Evolutionary conservation across 2,329 filamentous ascomycete genomes (phyloP).

Genomic region (Cryphonectria parasitica): DNA sequence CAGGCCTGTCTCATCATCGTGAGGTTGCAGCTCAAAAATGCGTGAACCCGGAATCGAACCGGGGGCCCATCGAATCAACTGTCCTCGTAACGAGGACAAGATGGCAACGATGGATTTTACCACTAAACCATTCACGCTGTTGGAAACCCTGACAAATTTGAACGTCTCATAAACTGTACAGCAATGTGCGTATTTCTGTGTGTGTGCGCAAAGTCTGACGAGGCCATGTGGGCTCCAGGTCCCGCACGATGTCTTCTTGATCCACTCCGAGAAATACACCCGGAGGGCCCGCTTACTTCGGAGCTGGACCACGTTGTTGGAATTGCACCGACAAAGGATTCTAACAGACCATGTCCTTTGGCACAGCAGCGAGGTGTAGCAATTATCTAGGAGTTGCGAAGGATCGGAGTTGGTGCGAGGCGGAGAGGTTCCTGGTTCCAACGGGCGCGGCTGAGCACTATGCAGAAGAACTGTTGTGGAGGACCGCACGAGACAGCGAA

Average conservation of each 20-base stretch:
- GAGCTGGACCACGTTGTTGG: background rate
- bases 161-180: background rate
- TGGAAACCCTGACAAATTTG: background rate
- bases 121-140: slow-evolving; percentile 19
- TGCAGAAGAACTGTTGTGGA: no score
- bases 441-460: background rate
- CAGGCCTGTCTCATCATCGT: background rate
- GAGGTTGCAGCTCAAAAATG: background rate
- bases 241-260: background rate
- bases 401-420: background rate
- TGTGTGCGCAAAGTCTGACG: background rate
- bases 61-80: slow-evolving; percentile 13
- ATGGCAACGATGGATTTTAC: slow-evolving; percentile 22
- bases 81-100: background rate
- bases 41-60: slow-evolving; percentile 16
- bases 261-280: background rate
- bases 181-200: background rate
- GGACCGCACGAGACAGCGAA: background rate
- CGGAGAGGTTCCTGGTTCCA: background rate
- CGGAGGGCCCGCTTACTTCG: background rate
- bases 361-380: background rate
- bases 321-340: background rate
- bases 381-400: background rate
- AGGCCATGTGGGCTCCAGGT: background rate
- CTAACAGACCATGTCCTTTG: background rate